phyloP scores from a whole-genome alignment of 2,329 filamentous ascomycete genomes.

The Penicillium sp. region DNA sequence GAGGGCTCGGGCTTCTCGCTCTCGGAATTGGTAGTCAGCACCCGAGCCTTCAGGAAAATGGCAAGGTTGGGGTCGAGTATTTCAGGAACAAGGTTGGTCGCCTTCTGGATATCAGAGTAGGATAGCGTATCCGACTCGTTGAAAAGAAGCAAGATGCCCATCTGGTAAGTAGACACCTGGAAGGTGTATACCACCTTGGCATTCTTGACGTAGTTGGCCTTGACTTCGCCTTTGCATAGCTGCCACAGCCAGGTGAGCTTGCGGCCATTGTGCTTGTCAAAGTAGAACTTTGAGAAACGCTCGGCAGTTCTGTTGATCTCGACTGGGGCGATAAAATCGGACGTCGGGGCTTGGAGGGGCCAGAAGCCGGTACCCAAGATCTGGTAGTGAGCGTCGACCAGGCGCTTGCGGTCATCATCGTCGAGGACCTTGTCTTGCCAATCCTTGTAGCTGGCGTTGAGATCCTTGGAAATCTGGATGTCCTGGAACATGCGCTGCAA shows the following conservation, averaged over 20 bases:
- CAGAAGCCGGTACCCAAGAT: conserved; percentile 96
- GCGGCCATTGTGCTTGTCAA: conserved; percentile 91
- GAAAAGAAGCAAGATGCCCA: conserved; percentile 92
- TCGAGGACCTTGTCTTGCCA: conserved; percentile 69
- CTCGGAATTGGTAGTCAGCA: conserved; percentile 71
- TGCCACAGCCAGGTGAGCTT: conserved; percentile 99
- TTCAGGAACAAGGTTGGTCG: conserved; percentile 77
- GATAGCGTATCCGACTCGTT: conserved; percentile 84
- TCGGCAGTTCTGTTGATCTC: conserved; percentile 87
- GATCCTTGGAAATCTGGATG: conserved; percentile 97
- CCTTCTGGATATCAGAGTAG: conserved; percentile 83
- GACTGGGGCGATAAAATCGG: conserved; percentile 81
- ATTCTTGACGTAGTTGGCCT: conserved; percentile 86
- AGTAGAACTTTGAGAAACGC: conserved; percentile 88
- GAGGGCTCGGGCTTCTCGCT: conserved; percentile 75
- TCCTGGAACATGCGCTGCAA: conserved; percentile 99
- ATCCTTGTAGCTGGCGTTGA: conserved; percentile 86
- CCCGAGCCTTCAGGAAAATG: conserved; percentile 91
- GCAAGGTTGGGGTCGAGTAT: conserved; percentile 82
- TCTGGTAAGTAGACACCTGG: conserved; percentile 96
- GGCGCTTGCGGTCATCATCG: conserved; percentile 65
- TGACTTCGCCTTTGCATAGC: conserved; percentile 94
- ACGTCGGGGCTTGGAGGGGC: conserved; percentile 85
- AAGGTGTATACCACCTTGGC: conserved; percentile 93
- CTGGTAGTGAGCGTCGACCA: conserved; percentile 84